Base-by-base conservation (phyloP, 441 rosid genomes). In the Euphorbia corollata region DNA sequence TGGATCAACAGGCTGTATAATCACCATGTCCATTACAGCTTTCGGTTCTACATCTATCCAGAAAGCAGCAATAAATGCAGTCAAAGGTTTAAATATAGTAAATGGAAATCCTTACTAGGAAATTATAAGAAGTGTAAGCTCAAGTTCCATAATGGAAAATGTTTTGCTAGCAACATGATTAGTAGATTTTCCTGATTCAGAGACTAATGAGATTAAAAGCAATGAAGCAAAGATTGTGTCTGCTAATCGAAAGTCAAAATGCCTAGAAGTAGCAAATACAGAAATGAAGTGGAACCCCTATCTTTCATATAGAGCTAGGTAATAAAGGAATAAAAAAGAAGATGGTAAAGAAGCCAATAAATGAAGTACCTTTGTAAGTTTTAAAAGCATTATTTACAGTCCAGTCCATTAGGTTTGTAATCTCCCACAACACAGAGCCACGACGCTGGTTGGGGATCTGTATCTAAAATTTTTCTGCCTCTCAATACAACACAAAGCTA, bases 31-130 rank as follows among this genome's bases (percentile, higher is more conserved):
- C 93, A 87, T 85, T 70, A 76, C 76, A 9, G 90, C 74, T 79
- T 92, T 90, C n/a, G 96, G 83, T 75, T 90, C 98, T 84, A 80
- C 59, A 50, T 92, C 98, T 85, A 69, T 68, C 70, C 71, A 34
- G 38, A 34, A 34, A 34, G 38, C 72, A 80, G 60, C 58, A 45
- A 45, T 45, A 50, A 63, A 34, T 58, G 45, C 57, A 22, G 63
- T 30, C 48, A 54, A 58, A 73, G 59, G 27, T 60, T 54, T 10
- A 43, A 43, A 11, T 43, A 69, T 27, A 65, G 0, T 55, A 32
- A 50, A 66, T 12, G 51, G 41, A 30, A 27, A 54, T 12, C 9
- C 0, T 39, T 34, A 27, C 22, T 0, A 62, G 47, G 65, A 1
- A n/a, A 62, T 22, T 2, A 11, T 34, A 56, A 20, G 30, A 67